Conservation (phyloP, 495 filamentous ascomycete genomes). For the Astrocystis sublimbata region DNA sequence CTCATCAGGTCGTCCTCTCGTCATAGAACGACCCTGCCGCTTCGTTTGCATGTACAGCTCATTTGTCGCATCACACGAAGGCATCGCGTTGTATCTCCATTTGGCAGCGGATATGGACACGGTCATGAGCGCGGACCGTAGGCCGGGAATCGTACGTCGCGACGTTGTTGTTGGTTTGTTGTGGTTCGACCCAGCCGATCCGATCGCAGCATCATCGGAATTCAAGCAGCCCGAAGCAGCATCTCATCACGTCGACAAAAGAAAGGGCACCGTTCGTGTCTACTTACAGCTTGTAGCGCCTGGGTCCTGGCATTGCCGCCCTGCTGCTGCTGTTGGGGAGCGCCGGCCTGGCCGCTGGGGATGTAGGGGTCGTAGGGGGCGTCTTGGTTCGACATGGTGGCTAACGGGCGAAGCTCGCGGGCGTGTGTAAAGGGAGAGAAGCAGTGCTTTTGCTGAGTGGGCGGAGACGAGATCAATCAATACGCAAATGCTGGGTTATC, state of each 20-base stretch:
- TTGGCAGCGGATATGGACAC: not conserved
- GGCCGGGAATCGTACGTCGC: not conserved
- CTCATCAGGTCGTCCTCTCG: not conserved
- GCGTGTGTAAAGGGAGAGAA: slow-evolving; percentile 9
- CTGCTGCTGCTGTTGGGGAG: slow-evolving; percentile 35
- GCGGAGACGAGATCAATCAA: not conserved
- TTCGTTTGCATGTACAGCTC: not conserved
- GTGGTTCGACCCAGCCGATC: not conserved
- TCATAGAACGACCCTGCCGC: not conserved
- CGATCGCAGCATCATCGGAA: slow-evolving; percentile 16
- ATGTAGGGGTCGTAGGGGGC: slow-evolving; percentile 92
- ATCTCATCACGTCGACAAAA: slow-evolving; percentile 23
- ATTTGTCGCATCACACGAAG: not conserved
- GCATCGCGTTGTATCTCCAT: not conserved
- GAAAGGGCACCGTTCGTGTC: slow-evolving; percentile 7
- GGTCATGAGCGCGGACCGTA: too few relatives aligned
- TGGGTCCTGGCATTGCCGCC: slow-evolving; percentile 56
- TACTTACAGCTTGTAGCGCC: slow-evolving; percentile 79
- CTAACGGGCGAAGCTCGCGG: slow-evolving; percentile 22
- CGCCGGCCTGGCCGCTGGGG: slow-evolving; percentile 60
- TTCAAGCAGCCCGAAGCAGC: slow-evolving; percentile 10
- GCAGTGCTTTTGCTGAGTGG: slow-evolving; percentile 1
- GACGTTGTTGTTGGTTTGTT: not conserved
- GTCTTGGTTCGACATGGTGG: slow-evolving; percentile 69
- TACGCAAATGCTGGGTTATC: not conserved